These are phyloP conservation scores for Fonsecaea multimorphosa DNA, from an alignment of 2,329 filamentous ascomycete genomes.

Conservation along the genomic window DNA sequence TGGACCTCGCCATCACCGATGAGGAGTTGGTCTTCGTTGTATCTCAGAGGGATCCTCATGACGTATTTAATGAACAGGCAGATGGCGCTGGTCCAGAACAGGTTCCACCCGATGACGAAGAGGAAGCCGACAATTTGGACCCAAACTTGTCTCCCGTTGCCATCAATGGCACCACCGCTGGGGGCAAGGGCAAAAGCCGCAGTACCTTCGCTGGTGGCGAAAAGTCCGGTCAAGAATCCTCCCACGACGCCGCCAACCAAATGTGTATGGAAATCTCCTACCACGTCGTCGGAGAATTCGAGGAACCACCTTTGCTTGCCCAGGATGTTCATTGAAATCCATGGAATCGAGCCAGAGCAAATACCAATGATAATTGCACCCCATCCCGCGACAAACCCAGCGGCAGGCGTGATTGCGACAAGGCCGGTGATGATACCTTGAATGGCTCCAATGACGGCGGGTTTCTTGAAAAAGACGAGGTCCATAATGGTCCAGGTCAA, in stretches of 20 bases:
- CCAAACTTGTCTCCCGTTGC: slow-evolving; percentile 58
- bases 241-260: slow-evolving; percentile 57
- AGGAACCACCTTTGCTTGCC: slow-evolving; percentile 62
- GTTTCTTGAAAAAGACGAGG: slow-evolving; percentile 56
- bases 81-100: slow-evolving; percentile 59
- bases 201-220: slow-evolving; percentile 65
- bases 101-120: slow-evolving; percentile 59
- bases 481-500: slow-evolving; percentile 57
- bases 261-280: slow-evolving; percentile 59
- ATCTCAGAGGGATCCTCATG: slow-evolving; percentile 54
- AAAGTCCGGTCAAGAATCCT: slow-evolving; percentile 66
- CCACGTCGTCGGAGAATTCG: slow-evolving; percentile 62
- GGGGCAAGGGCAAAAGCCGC: slow-evolving; percentile 55
- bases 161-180: slow-evolving; percentile 57
- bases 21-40: slow-evolving; percentile 54
- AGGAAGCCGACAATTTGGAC: slow-evolving; percentile 57
- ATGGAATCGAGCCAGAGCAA: slow-evolving; percentile 54
- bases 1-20: slow-evolving; percentile 58
- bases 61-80: slow-evolving; percentile 60
- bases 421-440: slow-evolving; percentile 61
- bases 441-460: slow-evolving; percentile 58
- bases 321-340: slow-evolving; percentile 58
- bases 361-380: slow-evolving; percentile 57
- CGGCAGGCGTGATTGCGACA: slow-evolving; percentile 59
- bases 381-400: slow-evolving; percentile 59